A percentile compares a stretch with the other conserved stretches of the same genome.
These are phyloP conservation scores for Erysimum cheiri DNA, from an alignment of 441 rosid species.

Conservation along the genomic window DNA sequence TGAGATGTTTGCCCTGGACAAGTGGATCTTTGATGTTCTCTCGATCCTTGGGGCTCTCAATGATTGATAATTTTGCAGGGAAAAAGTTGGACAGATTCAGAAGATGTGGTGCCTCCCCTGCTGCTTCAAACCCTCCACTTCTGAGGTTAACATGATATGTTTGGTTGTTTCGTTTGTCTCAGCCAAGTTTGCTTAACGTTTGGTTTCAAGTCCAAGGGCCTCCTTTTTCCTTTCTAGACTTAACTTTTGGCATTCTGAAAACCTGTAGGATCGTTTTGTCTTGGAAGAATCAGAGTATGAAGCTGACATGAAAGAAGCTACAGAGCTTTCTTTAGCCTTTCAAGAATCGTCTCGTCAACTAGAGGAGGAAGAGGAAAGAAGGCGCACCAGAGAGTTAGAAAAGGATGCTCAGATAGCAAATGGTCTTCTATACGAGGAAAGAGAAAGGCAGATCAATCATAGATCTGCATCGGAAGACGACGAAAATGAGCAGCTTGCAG, in stretches of 20 bases:
- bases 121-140: slow-evolving; percentile 37
- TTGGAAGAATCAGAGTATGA: not conserved
- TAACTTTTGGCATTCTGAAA: slow-evolving; percentile 15
- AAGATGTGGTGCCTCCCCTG: slow-evolving; percentile 42
- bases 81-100: slow-evolving; percentile 6
- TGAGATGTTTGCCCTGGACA: not conserved
- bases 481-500: not conserved
- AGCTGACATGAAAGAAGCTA: slow-evolving; percentile 1
- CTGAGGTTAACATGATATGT: slow-evolving; percentile 14
- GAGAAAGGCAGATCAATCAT: not conserved
- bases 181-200: not conserved
- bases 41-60: not conserved
- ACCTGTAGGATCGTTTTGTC: slow-evolving; percentile 13
- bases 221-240: not conserved
- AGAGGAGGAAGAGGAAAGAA: slow-evolving; percentile 9
- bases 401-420: slow-evolving; percentile 28
- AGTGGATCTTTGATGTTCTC: not conserved
- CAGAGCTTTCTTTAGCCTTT: slow-evolving; percentile 2
- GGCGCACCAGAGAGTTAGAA: slow-evolving; percentile 12
- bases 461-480: slow-evolving; percentile 9
- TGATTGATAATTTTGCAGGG: slow-evolving; percentile 17
- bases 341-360: slow-evolving; percentile 9
- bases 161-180: slow-evolving; percentile 14
- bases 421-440: slow-evolving; percentile 1
- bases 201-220: not conserved